Conservation (phyloP, 192 early-diverging fungal species). For the Backusella tarrabulga region DNA sequence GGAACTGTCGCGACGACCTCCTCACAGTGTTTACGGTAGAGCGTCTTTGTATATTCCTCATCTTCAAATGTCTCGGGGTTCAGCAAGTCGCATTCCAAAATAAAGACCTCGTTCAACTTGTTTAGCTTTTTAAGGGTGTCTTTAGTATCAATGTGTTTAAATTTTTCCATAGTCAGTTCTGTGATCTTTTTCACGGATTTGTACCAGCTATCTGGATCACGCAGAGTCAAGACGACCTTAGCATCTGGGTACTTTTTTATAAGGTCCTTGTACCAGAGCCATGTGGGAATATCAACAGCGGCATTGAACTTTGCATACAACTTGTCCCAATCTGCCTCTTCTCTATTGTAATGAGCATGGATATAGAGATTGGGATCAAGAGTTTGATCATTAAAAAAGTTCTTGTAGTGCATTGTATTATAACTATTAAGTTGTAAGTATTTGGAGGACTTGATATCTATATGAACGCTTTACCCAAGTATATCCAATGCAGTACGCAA, state of each 20-base stretch:
- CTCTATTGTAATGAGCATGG: background rate
- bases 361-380: background rate
- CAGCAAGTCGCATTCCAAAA: background rate
- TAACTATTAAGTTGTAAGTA: background rate
- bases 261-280: slow-evolving; percentile 19
- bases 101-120: background rate
- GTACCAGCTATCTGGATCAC: slow-evolving; percentile 24
- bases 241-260: slow-evolving; percentile 21
- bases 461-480: slow-evolving; percentile 17
- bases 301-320: slow-evolving; percentile 15
- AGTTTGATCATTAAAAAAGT: slow-evolving; percentile 7
- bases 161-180: background rate
- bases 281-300: slow-evolving; percentile 16
- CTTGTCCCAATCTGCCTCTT: slow-evolving; percentile 17
- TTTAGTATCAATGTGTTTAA: background rate
- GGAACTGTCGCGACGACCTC: background rate
- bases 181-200: background rate
- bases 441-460: too few relatives aligned
- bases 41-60: background rate
- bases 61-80: background rate
- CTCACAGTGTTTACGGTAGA: background rate
- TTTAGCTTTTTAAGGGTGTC: background rate
- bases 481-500: slow-evolving; percentile 20
- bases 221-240: slow-evolving; percentile 18
- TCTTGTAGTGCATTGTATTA: slow-evolving; percentile 13